Percentiles rank a stretch among this genome's conserved stretches.
These are phyloP conservation scores for Monilinia fructigena DNA, from an alignment of 2,329 filamentous ascomycete genomes.

Conservation along the genomic window DNA sequence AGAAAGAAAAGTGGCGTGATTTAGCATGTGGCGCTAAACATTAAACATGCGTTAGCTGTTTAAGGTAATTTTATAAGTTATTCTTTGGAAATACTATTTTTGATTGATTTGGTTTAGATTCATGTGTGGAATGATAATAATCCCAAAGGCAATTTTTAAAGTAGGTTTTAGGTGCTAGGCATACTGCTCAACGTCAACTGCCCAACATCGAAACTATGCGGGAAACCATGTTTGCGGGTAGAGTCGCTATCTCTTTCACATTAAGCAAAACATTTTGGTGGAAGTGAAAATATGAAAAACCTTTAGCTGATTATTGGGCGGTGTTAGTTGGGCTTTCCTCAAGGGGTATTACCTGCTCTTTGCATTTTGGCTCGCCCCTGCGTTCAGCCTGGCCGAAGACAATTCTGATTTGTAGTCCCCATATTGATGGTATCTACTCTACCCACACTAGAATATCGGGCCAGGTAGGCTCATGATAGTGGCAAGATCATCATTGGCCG, in stretches of 20 bases:
- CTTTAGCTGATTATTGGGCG: neutral
- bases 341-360: neutral
- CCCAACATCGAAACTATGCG: neutral
- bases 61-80: neutral
- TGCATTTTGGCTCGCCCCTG: neutral
- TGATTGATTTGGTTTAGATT: neutral
- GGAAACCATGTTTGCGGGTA: neutral
- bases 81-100: neutral
- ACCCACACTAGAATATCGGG: neutral
- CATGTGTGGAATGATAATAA: neutral
- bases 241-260: no score
- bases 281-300: no score
- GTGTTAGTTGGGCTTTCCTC: neutral
- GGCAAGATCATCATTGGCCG: neutral
- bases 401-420: neutral
- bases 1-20: neutral
- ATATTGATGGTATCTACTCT: neutral
- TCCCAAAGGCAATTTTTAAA: neutral
- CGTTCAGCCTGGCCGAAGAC: neutral
- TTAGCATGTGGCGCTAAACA: neutral
- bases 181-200: neutral
- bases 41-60: conserved; percentile 3
- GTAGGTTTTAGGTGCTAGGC: neutral
- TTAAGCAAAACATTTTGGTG: no score
- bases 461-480: neutral